Conservation (phyloP, 139 green algal species). For the Desmodesmus armatus region DNA sequence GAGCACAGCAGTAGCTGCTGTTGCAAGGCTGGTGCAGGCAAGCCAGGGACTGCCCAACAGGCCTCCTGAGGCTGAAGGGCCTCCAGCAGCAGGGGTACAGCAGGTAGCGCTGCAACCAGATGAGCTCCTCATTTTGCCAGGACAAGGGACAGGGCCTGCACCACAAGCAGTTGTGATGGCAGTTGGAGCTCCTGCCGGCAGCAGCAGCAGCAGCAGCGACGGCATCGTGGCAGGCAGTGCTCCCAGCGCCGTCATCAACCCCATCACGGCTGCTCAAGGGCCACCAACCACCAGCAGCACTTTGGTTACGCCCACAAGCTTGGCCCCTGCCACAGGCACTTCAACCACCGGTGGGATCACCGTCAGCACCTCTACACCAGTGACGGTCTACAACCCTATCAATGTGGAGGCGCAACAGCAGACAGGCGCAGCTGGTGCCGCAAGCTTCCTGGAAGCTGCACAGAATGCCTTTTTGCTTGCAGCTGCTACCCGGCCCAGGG, state of each 20-base stretch:
- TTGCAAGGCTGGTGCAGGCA: too few species aligned
- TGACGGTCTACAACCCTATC: conserved; percentile 13
- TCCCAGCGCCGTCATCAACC: background rate
- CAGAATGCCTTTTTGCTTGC: background rate
- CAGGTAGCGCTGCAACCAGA: background rate
- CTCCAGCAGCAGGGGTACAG: conserved; percentile 10
- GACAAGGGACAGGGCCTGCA: background rate
- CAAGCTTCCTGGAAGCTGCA: too few species aligned
- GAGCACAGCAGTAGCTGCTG: too few species aligned
- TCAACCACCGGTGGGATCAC: background rate
- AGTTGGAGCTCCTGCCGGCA: background rate
- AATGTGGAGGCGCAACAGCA: conserved; percentile 20
- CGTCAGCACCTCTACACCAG: conserved; percentile 25
- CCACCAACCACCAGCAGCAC: conserved; percentile 2
- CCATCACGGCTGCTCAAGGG: background rate
- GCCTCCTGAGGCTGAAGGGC: background rate
- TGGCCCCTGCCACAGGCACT: background rate
- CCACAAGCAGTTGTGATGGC: background rate
- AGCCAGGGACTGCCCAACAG: too few species aligned
- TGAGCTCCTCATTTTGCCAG: background rate
- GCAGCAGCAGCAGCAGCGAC: conserved; percentile 15
- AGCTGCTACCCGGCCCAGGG: background rate
- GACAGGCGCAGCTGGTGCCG: too few species aligned
- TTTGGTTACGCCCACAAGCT: background rate
- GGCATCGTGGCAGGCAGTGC: background rate